A percentile compares a stretch with the other conserved stretches of the same genome.
Conservation (phyloP, 2,329 filamentous ascomycete genomes). For the Colletotrichum agaves region DNA sequence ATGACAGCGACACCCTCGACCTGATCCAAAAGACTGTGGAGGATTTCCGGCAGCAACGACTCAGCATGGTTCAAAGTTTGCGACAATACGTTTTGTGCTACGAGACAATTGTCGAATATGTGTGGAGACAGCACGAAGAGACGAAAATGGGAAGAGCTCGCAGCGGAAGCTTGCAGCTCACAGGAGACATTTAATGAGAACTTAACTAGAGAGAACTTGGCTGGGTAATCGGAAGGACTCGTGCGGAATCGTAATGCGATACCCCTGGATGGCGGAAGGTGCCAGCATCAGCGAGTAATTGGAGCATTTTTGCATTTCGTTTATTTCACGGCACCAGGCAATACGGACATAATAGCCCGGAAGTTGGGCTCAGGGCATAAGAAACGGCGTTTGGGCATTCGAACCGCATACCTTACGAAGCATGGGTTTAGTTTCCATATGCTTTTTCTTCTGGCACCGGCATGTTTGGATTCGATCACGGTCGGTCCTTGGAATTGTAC, state of each 20-base stretch:
- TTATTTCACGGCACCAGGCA: slow-evolving; percentile 22
- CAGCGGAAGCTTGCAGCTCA: slow-evolving; percentile 39
- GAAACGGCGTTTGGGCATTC: slow-evolving; percentile 31
- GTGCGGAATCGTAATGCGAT: slow-evolving; percentile 31
- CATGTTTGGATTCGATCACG: slow-evolving; percentile 10
- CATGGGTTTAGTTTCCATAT: slow-evolving; percentile 14
- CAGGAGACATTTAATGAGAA: slow-evolving; percentile 28
- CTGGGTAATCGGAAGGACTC: not conserved
- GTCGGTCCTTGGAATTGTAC: slow-evolving; percentile 17
- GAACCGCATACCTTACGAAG: slow-evolving; percentile 19
- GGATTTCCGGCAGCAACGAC: slow-evolving; percentile 86
- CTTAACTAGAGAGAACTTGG: not conserved
- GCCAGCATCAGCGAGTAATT: slow-evolving; percentile 34
- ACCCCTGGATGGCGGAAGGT: slow-evolving; percentile 29
- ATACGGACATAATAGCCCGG: slow-evolving; percentile 19
- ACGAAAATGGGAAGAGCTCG: slow-evolving; percentile 38
- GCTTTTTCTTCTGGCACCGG: not conserved
- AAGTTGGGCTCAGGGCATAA: slow-evolving; percentile 25
- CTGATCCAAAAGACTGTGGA: slow-evolving; percentile 88
- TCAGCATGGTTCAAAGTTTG: slow-evolving; percentile 97
- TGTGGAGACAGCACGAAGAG: slow-evolving; percentile 62
- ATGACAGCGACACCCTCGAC: slow-evolving; percentile 78
- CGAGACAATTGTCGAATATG: slow-evolving; percentile 92
- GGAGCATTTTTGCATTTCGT: slow-evolving; percentile 26
- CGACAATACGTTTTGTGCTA: slow-evolving; percentile 96